These are phyloP conservation scores for Penicillium daleae DNA, from an alignment of 495 filamentous ascomycete species.

Conservation along the genomic window DNA sequence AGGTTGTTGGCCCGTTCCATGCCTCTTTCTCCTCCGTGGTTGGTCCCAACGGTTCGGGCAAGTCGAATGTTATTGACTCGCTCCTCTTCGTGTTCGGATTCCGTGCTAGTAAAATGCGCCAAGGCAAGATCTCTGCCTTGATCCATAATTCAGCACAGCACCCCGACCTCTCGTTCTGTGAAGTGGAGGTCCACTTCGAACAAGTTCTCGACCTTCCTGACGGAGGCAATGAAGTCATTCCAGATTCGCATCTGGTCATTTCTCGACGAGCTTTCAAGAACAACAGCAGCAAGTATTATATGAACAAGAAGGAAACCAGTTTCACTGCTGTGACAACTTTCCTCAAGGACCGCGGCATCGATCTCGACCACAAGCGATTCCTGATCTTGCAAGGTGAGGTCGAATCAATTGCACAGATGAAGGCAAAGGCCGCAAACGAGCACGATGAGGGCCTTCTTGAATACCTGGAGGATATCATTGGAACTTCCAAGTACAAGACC, in stretches of 20 bases:
- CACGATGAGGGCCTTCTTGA: conserved; percentile 96
- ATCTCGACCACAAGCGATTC: conserved; percentile 98
- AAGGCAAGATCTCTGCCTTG: conserved; percentile 95
- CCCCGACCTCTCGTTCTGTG: conserved; percentile 84
- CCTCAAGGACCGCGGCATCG: conserved; percentile 86
- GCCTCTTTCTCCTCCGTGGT: conserved; percentile 98
- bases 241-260: conserved; percentile 81
- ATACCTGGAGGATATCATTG: conserved; percentile 98
- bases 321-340: conserved; percentile 89
- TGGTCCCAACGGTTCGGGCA: conserved; percentile 95
- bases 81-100: conserved; percentile 98
- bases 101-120: conserved; percentile 97
- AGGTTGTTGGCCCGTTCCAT: conserved; percentile 96
- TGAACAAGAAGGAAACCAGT: conserved; percentile 84
- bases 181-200: conserved; percentile 94
- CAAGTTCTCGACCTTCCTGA: conserved; percentile 87
- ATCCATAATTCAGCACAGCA: conserved; percentile 93
- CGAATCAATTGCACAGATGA: conserved; percentile 99
- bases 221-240: conserved; percentile 72
- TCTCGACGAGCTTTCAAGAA: conserved; percentile 96
- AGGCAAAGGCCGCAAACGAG: conserved; percentile 89
- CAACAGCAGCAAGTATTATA: conserved; percentile 96
- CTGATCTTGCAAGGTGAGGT: conserved; percentile 97
- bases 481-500: conserved; percentile 95
- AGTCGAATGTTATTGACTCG: conserved; percentile 98